Evolutionary conservation across 768 basidiomycete species (phyloP).

Genomic region (Floccularia luteovirens): DNA sequence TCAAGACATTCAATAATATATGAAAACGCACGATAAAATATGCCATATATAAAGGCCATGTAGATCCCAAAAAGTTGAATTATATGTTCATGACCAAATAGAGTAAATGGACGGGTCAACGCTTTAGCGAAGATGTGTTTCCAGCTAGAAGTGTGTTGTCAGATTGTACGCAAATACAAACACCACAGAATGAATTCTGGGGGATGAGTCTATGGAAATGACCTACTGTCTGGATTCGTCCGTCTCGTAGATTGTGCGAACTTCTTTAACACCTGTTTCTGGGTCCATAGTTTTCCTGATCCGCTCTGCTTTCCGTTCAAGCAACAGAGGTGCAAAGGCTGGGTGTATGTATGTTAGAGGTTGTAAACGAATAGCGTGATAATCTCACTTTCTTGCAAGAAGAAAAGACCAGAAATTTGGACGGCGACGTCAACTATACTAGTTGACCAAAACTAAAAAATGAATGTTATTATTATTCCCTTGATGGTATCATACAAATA

Average conservation of each 20-base stretch:
- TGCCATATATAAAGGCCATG: slow-evolving; percentile 64
- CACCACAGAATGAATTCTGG: not conserved
- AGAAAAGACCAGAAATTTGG: slow-evolving; percentile 48
- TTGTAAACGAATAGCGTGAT: not conserved
- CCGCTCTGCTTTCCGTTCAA: slow-evolving; percentile 41
- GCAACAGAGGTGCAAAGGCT: slow-evolving; percentile 36
- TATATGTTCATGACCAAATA: slow-evolving; percentile 58
- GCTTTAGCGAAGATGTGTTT: slow-evolving; percentile 40
- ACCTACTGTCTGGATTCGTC: slow-evolving; percentile 35
- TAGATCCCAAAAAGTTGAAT: slow-evolving; percentile 61
- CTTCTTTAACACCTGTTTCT: slow-evolving; percentile 32
- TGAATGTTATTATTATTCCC: not conserved
- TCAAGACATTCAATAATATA: not conserved
- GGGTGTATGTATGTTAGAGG: slow-evolving; percentile 20
- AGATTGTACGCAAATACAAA: not conserved
- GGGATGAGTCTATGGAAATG: not conserved
- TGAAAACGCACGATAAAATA: slow-evolving; percentile 41
- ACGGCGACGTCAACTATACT: slow-evolving; percentile 47
- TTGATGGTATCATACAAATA: not conserved
- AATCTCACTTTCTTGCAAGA: slow-evolving; percentile 54
- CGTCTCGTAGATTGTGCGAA: slow-evolving; percentile 42
- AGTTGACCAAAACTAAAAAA: slow-evolving; percentile 55
- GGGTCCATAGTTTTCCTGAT: slow-evolving; percentile 36
- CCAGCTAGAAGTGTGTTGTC: slow-evolving; percentile 31
- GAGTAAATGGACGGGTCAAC: slow-evolving; percentile 57